A percentile compares a stretch with the other conserved stretches of the same genome.
These are phyloP conservation scores for Fraxinus ornus DNA, from an alignment of 305 asterid species.

Conservation along the genomic window DNA sequence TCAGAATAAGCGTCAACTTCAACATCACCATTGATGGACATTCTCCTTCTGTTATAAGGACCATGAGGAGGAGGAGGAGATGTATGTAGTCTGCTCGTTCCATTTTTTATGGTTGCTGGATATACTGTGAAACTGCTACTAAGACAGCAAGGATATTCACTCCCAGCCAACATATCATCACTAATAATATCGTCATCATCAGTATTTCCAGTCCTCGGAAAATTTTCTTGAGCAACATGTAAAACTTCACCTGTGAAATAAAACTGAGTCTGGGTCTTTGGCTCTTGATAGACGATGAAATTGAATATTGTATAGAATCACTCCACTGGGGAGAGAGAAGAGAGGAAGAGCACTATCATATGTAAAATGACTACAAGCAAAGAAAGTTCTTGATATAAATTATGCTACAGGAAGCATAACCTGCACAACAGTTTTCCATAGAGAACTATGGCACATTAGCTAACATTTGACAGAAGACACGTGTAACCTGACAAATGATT, in stretches of 20 bases:
- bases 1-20: constrained; percentile 40
- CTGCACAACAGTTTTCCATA: background rate
- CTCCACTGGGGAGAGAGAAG: background rate
- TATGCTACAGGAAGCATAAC: background rate
- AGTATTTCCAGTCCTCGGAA: constrained; percentile 30
- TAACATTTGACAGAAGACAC: background rate
- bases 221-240: constrained; percentile 64
- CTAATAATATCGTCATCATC: constrained; percentile 31
- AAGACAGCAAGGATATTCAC: constrained; percentile 50
- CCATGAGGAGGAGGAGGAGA: constrained; percentile 40
- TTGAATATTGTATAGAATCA: background rate
- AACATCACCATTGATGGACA: constrained; percentile 35
- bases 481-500: background rate
- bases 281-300: background rate
- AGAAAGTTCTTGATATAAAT: background rate
- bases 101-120: constrained; percentile 36
- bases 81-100: constrained; percentile 37
- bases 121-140: constrained; percentile 44
- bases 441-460: background rate
- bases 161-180: constrained; percentile 28
- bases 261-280: background rate
- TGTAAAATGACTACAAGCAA: background rate
- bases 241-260: constrained; percentile 67
- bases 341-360: background rate
- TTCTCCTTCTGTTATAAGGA: constrained; percentile 74